Percentiles rank a stretch among this genome's conserved stretches.
phyloP scores from a whole-genome alignment of 2,329 filamentous ascomycete species.

The Pyricularia pennisetigena region DNA sequence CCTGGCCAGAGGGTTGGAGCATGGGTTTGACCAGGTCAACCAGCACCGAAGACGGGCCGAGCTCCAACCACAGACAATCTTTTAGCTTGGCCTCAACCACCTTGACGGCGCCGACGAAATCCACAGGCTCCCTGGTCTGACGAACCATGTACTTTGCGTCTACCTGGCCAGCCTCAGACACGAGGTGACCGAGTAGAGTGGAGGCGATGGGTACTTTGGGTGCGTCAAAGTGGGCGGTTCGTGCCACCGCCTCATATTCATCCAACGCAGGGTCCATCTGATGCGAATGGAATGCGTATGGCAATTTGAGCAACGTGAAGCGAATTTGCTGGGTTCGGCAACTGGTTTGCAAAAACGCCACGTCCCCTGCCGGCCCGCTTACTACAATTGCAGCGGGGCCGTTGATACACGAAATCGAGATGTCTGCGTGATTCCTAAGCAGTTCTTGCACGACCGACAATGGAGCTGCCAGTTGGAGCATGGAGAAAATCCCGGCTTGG shows the following conservation, averaged over 20 bases:
- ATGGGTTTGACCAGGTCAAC: background rate
- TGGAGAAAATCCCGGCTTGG: conserved; percentile 22
- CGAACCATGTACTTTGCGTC: background rate
- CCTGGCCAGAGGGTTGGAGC: background rate
- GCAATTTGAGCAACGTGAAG: conserved; percentile 19
- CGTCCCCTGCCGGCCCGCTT: conserved; percentile 35
- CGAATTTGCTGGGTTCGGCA: conserved; percentile 14
- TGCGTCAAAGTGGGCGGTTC: background rate
- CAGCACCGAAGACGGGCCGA: background rate
- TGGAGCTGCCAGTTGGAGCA: conserved; percentile 15
- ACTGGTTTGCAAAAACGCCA: conserved; percentile 2
- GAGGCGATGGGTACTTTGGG: background rate
- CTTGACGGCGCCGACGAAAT: background rate
- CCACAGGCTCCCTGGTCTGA: background rate
- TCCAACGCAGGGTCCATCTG: conserved; percentile 28
- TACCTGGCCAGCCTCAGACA: background rate
- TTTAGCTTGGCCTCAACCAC: background rate
- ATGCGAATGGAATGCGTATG: conserved; percentile 26
- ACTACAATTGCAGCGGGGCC: conserved; percentile 52
- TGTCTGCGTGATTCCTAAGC: conserved; percentile 6
- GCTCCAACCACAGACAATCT: background rate
- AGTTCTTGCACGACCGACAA: background rate
- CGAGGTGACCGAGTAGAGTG: background rate
- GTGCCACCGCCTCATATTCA: background rate
- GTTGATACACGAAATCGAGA: conserved; percentile 50